Evolutionary conservation across 164 flowering plant species (phyloP), one percentile per base, ranked within the genome.

Genomic region (Euptelea pleiosperma): DNA sequence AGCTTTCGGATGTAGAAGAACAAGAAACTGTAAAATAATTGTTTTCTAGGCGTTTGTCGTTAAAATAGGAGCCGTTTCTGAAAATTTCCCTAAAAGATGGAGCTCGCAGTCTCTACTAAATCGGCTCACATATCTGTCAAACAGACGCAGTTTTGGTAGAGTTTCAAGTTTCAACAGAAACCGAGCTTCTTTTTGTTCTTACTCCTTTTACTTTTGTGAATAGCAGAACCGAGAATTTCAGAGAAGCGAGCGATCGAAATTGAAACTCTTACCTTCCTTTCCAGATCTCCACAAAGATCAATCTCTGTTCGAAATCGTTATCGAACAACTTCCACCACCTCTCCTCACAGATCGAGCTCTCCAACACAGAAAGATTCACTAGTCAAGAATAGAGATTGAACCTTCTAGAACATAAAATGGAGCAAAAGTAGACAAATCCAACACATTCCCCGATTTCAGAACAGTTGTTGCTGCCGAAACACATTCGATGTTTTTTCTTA

Each of bases 1-100:
- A 12, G 57, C 51, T 57, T 24, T 15, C 1, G 33, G 15, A 6
- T 45, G 42, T 39, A 60, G 26, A 30, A 24, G 36, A 43, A 57
- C 16, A 29, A 21, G 40, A 33, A 9, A 11, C 14, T 41, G 47
- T 31, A 46, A 42, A 50, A 40, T 8, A 26, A 41, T 15, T 18
- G 4, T 34, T 43, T 16, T 40, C 28, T 18, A n/a, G 33, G 19
- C 30, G 21, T 10, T 18, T 28, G 26, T 22, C 14, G n/a, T 21
- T 31, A n/a, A 24, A 31, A 18, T 29, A n/a, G 11, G 22, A 26
- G 35, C 39, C 37, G 21, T 42, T 42, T 42, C 35, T 14, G 19
- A 29, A 21, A 57, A 30, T 16, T 34, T 36, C 57, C 6, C 33
- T 37, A 11, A 55, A 55, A 14, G 21, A 15, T 25, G 6, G 14